Evolutionary conservation across 2,329 filamentous ascomycete genomes (phyloP).

Genomic region (Ophiostoma triangulosporum): DNA sequence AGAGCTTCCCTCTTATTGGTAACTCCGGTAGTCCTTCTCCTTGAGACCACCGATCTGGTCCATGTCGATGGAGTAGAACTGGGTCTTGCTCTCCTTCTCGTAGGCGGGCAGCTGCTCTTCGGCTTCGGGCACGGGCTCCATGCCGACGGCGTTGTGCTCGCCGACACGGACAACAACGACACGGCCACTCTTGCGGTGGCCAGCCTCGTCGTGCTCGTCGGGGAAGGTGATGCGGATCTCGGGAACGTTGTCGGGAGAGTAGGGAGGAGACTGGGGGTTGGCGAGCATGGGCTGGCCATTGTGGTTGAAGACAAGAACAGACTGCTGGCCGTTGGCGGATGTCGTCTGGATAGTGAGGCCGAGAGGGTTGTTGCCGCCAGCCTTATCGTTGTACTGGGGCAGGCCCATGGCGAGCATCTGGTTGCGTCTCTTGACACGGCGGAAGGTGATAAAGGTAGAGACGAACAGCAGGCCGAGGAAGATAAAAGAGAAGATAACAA

Average conservation of each 20-base stretch:
- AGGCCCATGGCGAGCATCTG: conserved; percentile 38
- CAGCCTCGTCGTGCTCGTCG: conserved; percentile 78
- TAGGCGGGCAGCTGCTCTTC: conserved; percentile 77
- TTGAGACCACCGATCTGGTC: conserved; percentile 88
- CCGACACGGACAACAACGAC: conserved; percentile 87
- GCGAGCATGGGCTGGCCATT: conserved; percentile 63
- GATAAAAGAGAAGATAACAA: conserved; percentile 65
- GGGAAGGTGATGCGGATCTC: conserved; percentile 98
- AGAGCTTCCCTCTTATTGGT: conserved; percentile 15
- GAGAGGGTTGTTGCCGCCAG: conserved; percentile 36
- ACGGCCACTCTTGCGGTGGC: conserved; percentile 68
- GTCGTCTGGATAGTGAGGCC: conserved; percentile 46
- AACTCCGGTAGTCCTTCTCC: conserved; percentile 56
- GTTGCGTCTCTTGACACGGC: conserved; percentile 44
- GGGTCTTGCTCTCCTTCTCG: conserved; percentile 61
- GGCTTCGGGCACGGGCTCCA: conserved; percentile 76
- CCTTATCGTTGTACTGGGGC: conserved; percentile 47
- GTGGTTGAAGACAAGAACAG: conserved; percentile 59
- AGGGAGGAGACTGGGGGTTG: conserved; percentile 60
- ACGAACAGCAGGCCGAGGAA: conserved; percentile 57
- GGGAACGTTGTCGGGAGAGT: conserved; percentile 71
- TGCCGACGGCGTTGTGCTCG: conserved; percentile 63
- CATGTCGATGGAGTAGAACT: conserved; percentile 90
- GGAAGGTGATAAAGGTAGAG: conserved; percentile 57
- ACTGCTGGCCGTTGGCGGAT: conserved; percentile 38